Base-by-base conservation (phyloP, 2,329 filamentous ascomycete genomes). In the Arthroderma sp. region DNA sequence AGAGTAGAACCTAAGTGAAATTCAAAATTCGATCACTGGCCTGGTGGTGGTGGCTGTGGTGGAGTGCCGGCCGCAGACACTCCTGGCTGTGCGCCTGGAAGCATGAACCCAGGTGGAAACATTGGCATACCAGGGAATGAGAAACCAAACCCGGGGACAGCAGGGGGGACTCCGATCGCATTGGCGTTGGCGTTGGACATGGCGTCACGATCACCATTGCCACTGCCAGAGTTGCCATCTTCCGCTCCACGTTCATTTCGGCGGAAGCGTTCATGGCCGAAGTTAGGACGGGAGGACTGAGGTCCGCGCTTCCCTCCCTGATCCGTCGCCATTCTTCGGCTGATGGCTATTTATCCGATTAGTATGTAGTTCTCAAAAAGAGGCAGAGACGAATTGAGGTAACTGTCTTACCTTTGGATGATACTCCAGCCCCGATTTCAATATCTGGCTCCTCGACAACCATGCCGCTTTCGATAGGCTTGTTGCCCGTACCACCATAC, bases 401-500 rank as follows among this genome's bases (percentile, higher is more conserved):
- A 1, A 22, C 15, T 22, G 15, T 22, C 59, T 40, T 61, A 72
- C 72, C 86, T 71, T 98, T 98, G 37, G 87, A 95, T 11, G 88
- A 95, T 9, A 98, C 93, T 45, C 91, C 91, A 11, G 89, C 88
- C 43, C 91, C 91, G 47, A 98, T 98, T 65, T 98, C 91, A 56
- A 98, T 98, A 59, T 98, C 91, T 3, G 91, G 91, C 66, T 98
- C 91, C 62, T 98, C 91, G 28, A 98, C 83, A 5, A 88, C 83
- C 67, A 98, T 78, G 36, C 88, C 87, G 9, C 77, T 71, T 58
- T 87, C 82, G 49, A 98, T 86, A 1, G 78, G 69, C 46, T 77
- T 75, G 45, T 89, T 91, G 46, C 89, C 91, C 50, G 86, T 94
- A 44, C 91, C 91, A 53, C 91, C 91, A 59, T 82, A 94, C 52